phyloP scores from a whole-genome alignment of 2,329 filamentous ascomycete species.

The Xylariales sp. region DNA sequence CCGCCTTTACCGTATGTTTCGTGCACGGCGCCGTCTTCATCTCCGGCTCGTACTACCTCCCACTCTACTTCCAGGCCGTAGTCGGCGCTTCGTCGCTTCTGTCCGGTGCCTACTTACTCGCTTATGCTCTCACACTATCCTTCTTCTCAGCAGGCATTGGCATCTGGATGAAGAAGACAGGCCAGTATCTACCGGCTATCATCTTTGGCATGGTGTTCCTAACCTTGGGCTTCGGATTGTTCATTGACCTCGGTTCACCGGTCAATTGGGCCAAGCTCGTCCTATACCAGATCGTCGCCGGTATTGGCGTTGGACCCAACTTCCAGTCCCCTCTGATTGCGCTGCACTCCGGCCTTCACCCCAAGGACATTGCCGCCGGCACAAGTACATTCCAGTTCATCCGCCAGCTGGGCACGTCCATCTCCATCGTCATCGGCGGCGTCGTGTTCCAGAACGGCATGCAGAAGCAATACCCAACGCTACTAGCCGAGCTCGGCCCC shows the following conservation, averaged over 20 bases:
- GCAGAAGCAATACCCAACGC: slow-evolving; percentile 62
- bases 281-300: slow-evolving; percentile 71
- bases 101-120: slow-evolving; percentile 77
- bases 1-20: slow-evolving; percentile 74
- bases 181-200: slow-evolving; percentile 72
- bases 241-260: slow-evolving; percentile 69
- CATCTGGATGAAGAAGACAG: slow-evolving; percentile 70
- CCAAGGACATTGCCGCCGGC: slow-evolving; percentile 74
- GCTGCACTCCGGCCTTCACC: slow-evolving; percentile 71
- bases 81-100: slow-evolving; percentile 71
- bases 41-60: slow-evolving; percentile 81
- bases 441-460: slow-evolving; percentile 83
- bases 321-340: slow-evolving; percentile 77
- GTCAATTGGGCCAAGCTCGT: slow-evolving; percentile 67
- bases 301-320: slow-evolving; percentile 73
- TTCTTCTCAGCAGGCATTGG: slow-evolving; percentile 69
- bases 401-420: slow-evolving; percentile 74
- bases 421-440: slow-evolving; percentile 78
- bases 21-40: slow-evolving; percentile 83
- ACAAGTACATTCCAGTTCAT: slow-evolving; percentile 76
- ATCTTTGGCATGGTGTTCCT: slow-evolving; percentile 68
- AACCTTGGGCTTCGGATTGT: slow-evolving; percentile 72
- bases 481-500: slow-evolving; percentile 63
- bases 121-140: slow-evolving; percentile 75
- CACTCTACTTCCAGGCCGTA: slow-evolving; percentile 81